phyloP scores from a whole-genome alignment of 345 rosid genomes.

The Iberis pinnata region DNA sequence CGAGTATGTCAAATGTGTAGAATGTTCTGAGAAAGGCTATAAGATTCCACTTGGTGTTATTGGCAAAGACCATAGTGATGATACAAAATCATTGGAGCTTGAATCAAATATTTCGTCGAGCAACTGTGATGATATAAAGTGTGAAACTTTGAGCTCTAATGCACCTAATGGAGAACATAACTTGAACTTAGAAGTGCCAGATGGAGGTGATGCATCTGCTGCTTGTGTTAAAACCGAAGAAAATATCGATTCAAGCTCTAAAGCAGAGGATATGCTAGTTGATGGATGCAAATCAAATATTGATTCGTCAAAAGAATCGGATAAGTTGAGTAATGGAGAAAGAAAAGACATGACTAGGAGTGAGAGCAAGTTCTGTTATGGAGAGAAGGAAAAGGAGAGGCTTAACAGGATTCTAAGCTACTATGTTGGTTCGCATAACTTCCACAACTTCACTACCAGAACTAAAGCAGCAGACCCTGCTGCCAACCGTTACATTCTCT shows the following conservation, averaged over 20 bases:
- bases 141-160: conserved; percentile 19
- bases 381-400: conserved; percentile 67
- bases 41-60: conserved; percentile 54
- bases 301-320: conserved; percentile 3
- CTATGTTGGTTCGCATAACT: conserved; percentile 87
- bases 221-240: conserved; percentile 1
- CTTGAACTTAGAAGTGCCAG: no score
- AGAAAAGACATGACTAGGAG: conserved; percentile 12
- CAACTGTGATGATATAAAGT: conserved; percentile 24
- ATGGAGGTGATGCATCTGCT: conserved; percentile 14
- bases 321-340: conserved; percentile 21
- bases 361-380: conserved; percentile 44
- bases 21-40: conserved; percentile 80
- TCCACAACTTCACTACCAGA: conserved; percentile 90
- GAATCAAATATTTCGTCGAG: conserved; percentile 34
- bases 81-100: conserved; percentile 24
- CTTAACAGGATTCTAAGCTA: conserved; percentile 62
- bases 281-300: conserved; percentile 17
- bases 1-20: conserved; percentile 70
- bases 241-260: conserved; percentile 9
- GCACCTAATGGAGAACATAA: no score
- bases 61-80: conserved; percentile 42
- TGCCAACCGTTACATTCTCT: conserved; percentile 61
- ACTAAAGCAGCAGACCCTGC: conserved; percentile 83
- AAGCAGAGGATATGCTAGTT: conserved; percentile 9